These are phyloP conservation scores for Claviceps africana DNA, from an alignment of 2,329 filamentous ascomycete genomes.

Conservation along the genomic window DNA sequence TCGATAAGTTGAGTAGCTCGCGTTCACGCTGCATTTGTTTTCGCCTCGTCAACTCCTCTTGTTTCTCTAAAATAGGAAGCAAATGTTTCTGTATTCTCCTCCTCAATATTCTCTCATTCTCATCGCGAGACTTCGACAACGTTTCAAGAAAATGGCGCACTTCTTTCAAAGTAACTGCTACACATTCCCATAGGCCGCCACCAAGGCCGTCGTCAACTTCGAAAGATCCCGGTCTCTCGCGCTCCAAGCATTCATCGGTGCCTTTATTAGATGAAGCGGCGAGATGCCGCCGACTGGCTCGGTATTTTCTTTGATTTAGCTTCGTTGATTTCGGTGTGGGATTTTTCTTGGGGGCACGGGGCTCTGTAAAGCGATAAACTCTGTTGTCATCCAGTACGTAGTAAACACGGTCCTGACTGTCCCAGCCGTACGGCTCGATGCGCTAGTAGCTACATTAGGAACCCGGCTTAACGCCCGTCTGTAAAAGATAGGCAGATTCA, in stretches of 20 bases:
- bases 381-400: conserved; percentile 89
- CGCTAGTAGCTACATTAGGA: conserved; percentile 29
- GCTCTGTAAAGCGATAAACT: conserved; percentile 76
- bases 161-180: conserved; percentile 70
- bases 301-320: conserved; percentile 32
- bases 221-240: conserved; percentile 12
- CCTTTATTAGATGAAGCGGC: conserved; percentile 24
- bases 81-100: conserved; percentile 63
- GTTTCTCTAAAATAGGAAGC: conserved; percentile 69
- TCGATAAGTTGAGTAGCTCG: conserved; percentile 68
- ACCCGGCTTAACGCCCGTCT: background rate
- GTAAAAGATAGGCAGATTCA: conserved; percentile 5
- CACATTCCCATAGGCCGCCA: conserved; percentile 76
- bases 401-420: conserved; percentile 72
- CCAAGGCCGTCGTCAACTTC: conserved; percentile 46
- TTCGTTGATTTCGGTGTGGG: conserved; percentile 52
- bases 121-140: conserved; percentile 63
- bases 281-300: conserved; percentile 61
- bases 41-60: conserved; percentile 59
- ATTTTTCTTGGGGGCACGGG: conserved; percentile 46
- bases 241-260: conserved; percentile 16
- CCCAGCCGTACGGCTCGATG: conserved; percentile 79
- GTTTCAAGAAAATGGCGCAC: conserved; percentile 57
- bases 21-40: conserved; percentile 56
- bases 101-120: conserved; percentile 69